A percentile compares a stretch with the other conserved stretches of the same genome.
Conservation (phyloP, 495 filamentous ascomycete species). For the Tuber indicum region DNA sequence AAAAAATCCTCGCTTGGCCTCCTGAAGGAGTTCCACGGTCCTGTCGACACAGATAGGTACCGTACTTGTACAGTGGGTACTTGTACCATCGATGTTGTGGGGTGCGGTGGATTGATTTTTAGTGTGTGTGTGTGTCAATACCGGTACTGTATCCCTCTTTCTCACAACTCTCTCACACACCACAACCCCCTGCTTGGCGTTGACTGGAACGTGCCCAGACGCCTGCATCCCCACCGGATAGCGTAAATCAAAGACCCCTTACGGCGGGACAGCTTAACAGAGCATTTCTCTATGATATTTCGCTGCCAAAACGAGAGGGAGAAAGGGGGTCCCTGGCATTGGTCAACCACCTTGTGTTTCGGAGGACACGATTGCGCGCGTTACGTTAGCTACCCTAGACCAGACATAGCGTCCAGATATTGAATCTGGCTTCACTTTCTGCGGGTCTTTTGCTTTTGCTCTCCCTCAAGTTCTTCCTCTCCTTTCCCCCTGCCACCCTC, state of each 20-base stretch:
- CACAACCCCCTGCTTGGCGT: conserved; percentile 34
- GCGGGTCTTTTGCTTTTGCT: conserved; percentile 7
- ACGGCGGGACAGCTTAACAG: conserved; percentile 28
- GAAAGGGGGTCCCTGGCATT: conserved; percentile 22
- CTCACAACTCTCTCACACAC: conserved; percentile 28
- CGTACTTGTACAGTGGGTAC: not conserved
- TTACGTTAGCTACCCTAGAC: conserved; percentile 16
- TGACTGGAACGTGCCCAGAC: conserved; percentile 38
- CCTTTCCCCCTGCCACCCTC: conserved; percentile 17
- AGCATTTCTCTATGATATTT: conserved; percentile 10
- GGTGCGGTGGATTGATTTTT: conserved; percentile 1
- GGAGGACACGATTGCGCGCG: conserved; percentile 35
- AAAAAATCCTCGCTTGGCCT: conserved; percentile 30
- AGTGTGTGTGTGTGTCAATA: conserved; percentile 8
- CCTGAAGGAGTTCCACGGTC: conserved; percentile 16
- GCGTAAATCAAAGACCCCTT: conserved; percentile 24
- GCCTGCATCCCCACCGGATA: conserved; percentile 16
- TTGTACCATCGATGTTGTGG: not conserved
- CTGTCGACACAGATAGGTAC: not conserved
- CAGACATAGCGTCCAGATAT: conserved; percentile 17
- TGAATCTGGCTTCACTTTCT: conserved; percentile 24
- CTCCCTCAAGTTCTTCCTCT: conserved; percentile 3
- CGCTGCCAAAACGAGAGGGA: conserved; percentile 16
- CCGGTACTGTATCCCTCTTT: conserved; percentile 23
- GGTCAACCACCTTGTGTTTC: conserved; percentile 27